Percentiles rank a stretch among this genome's conserved stretches.
These are phyloP conservation scores for Alternaria arborescens DNA, from an alignment of 2,329 filamentous ascomycete species.

Conservation along the genomic window DNA sequence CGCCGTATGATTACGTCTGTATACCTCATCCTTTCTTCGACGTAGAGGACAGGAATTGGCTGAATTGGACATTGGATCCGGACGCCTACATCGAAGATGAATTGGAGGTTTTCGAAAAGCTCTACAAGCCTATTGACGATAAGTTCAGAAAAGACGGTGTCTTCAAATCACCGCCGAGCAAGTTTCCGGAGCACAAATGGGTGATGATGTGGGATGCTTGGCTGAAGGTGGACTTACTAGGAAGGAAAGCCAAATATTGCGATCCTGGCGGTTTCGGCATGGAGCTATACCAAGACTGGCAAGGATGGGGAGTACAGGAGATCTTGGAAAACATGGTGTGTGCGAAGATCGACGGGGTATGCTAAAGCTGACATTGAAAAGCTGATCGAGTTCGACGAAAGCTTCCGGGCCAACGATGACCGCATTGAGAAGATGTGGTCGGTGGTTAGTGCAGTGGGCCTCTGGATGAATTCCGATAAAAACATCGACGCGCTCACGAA, in stretches of 20 bases:
- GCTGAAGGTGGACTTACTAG: conserved; percentile 11
- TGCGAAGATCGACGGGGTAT: neutral
- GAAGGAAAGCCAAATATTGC: conserved; percentile 20
- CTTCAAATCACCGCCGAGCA: conserved; percentile 8
- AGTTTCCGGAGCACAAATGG: conserved; percentile 29
- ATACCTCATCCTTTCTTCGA: conserved; percentile 26
- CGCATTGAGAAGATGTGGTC: conserved; percentile 27
- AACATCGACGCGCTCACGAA: conserved; percentile 5
- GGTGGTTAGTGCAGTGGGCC: conserved; percentile 23
- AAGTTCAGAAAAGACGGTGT: conserved; percentile 12
- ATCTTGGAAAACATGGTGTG: conserved; percentile 23
- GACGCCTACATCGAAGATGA: conserved; percentile 1
- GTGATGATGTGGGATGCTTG: conserved; percentile 28
- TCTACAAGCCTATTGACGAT: conserved; percentile 16
- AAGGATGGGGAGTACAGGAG: conserved; percentile 24
- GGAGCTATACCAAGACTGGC: conserved; percentile 25
- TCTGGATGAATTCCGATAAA: conserved; percentile 19
- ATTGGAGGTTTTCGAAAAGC: conserved; percentile 4
- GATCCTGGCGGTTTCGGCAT: conserved; percentile 24
- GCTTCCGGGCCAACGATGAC: conserved; percentile 11
- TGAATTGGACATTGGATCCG: conserved; percentile 4
- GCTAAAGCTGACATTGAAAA: conserved; percentile 2
- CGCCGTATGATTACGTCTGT: conserved; percentile 24
- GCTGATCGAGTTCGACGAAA: conserved; percentile 26
- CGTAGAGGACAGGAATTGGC: conserved; percentile 17